Conservation (phyloP, 2,329 filamentous ascomycete genomes). For the Fusarium sp. region DNA sequence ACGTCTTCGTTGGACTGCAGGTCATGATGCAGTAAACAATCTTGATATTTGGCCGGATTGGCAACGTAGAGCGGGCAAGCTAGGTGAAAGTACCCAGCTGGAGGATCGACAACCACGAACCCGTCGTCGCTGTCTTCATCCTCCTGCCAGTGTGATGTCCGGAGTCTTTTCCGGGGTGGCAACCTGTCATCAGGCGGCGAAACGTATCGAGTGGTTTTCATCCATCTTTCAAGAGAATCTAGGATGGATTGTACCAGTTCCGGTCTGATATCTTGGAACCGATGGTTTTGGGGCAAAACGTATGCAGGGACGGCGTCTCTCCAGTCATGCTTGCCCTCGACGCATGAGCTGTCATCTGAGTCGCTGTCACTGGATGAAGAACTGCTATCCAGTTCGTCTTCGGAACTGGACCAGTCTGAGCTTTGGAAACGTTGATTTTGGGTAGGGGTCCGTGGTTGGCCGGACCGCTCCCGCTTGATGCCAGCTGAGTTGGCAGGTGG, state of each 20-base stretch:
- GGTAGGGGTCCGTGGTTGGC: neutral
- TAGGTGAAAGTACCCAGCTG: neutral
- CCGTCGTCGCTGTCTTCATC: neutral
- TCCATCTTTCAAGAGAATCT: neutral
- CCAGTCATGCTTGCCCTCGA: neutral
- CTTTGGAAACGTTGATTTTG: neutral
- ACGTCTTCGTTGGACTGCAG: neutral
- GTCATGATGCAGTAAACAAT: neutral
- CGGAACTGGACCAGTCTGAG: neutral
- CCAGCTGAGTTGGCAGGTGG: neutral
- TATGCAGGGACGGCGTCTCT: neutral
- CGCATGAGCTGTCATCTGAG: neutral
- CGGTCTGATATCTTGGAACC: neutral
- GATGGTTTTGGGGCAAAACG: neutral
- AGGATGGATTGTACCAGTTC: neutral
- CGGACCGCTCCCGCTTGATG: neutral
- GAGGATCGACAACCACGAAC: neutral
- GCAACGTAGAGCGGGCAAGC: neutral
- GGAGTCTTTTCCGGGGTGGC: conserved; percentile 1
- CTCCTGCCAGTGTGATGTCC: neutral
- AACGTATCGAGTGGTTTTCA: neutral
- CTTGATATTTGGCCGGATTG: neutral
- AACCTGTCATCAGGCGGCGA: conserved; percentile 4
- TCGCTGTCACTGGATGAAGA: neutral
- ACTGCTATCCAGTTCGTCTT: neutral